Evolutionary conservation across 2,329 filamentous ascomycete species (phyloP), one percentile per base, ranked within the genome.

Genomic region (Pyrenochaeta sp.): DNA sequence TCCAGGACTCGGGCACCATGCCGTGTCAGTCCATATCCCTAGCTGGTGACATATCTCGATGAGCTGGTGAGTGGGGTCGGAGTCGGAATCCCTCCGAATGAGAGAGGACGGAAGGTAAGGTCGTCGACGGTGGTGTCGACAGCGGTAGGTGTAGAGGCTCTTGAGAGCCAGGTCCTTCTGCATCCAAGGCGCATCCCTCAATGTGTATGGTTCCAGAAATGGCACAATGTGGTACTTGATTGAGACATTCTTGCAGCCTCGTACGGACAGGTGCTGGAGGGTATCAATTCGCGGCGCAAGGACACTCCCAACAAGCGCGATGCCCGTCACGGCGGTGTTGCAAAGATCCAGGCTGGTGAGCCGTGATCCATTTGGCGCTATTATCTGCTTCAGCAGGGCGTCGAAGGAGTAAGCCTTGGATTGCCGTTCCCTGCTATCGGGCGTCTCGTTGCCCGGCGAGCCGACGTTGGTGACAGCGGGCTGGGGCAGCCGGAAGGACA

Each of bases 141-240:
- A 87, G 56, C 86, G 83, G 71, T 87, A 88, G 1, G 85, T 84
- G 67, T 88, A 88, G 8, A 88, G 78, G 70, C 84, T 86, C 73
- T 84, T 86, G 54, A 88, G 79, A 5, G 84, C 84, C 40, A 86
- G 81, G 30, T 79, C 77, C 32, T 73, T 79, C 48, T 75, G 77
- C 54, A 73, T 74, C 76, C 81, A 80, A 3, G 77, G 72, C 54
- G 70, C 72, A 76, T 80, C 69, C 19, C 70, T 67, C n/a, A 74
- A 80, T 4, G 76, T 74, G 78, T 78, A 77, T 3, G 79, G 72
- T 59, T 77, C 78, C 42, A 80, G 79, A 64, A 86, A 87, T 2
- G 86, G 86, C 52, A 87, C 84, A 58, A 88, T 85, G 67, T 88
- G 85, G 68, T 88, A 88, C 69, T 88, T 88, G 63, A 88, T 81